Percentiles rank a stretch among this genome's conserved stretches.
These are phyloP conservation scores for Pontederia paniculata DNA, from an alignment of 176 grass and related monocot genomes.

Conservation along the genomic window DNA sequence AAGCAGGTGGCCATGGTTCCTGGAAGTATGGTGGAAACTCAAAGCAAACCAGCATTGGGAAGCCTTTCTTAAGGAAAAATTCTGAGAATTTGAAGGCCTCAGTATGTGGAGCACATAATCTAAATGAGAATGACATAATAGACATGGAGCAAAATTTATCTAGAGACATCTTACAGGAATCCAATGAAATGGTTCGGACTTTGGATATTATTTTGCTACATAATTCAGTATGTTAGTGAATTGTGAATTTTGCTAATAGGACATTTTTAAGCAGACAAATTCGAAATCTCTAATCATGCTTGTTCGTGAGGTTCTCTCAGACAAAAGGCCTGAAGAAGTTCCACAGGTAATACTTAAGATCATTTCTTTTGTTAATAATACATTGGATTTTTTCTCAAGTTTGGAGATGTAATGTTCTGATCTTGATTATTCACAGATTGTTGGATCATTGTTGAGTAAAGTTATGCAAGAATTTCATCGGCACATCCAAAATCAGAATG, in stretches of 20 bases:
- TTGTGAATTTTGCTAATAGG: conserved; percentile 13
- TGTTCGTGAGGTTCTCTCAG: conserved; percentile 53
- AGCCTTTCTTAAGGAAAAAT: conserved; percentile 52
- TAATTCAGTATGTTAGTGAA: not conserved
- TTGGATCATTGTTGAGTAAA: conserved; percentile 69
- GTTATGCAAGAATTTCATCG: conserved; percentile 71
- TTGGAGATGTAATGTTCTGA: conserved; percentile 11
- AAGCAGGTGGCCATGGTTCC: conserved; percentile 34
- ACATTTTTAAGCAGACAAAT: conserved; percentile 35
- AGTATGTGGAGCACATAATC: conserved; percentile 50
- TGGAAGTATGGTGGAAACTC: conserved; percentile 42
- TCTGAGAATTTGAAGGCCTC: conserved; percentile 61
- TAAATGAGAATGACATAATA: conserved; percentile 34
- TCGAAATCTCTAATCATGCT: conserved; percentile 58
- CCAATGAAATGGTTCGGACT: conserved; percentile 48
- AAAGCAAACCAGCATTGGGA: conserved; percentile 39
- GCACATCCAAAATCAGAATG: conserved; percentile 44
- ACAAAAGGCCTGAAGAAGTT: conserved; percentile 87
- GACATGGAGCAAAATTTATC: conserved; percentile 45
- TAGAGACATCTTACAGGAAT: conserved; percentile 46
- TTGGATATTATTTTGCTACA: not conserved
- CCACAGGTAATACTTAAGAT: conserved; percentile 35
- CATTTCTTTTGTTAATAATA: not conserved
- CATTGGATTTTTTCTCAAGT: conserved; percentile 15
- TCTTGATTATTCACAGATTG: conserved; percentile 40